These are phyloP conservation scores for Glycine soja DNA, from an alignment of 306 rosid species.

Conservation along the genomic window DNA sequence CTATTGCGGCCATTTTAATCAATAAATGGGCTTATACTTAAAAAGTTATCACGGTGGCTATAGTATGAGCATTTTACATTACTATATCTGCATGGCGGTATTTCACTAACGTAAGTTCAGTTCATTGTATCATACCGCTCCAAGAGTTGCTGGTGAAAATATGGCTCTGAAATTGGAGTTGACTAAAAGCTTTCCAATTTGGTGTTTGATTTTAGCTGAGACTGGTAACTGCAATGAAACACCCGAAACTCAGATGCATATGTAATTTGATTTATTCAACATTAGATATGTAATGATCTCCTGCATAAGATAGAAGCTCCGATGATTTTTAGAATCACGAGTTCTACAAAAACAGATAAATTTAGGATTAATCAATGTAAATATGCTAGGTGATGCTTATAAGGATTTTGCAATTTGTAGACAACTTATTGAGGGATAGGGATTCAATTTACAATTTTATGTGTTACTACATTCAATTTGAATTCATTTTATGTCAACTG, in stretches of 20 bases:
- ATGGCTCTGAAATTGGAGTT: slow-evolving; percentile 63
- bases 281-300: background rate
- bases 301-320: slow-evolving; percentile 30
- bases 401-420: slow-evolving; percentile 17
- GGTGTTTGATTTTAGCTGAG: slow-evolving; percentile 48
- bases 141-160: slow-evolving; percentile 82
- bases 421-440: background rate
- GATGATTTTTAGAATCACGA: slow-evolving; percentile 6
- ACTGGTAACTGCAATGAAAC: slow-evolving; percentile 51
- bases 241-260: background rate
- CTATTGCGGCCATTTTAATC: background rate
- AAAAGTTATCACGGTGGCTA: too few relatives aligned
- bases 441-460: background rate
- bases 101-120: background rate
- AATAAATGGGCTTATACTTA: too few relatives aligned
- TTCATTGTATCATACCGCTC: slow-evolving; percentile 63
- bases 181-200: slow-evolving; percentile 34
- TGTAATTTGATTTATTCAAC: background rate
- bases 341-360: slow-evolving; percentile 2
- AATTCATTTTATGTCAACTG: background rate
- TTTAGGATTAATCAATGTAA: slow-evolving; percentile 9
- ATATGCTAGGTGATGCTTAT: background rate
- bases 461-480: background rate
- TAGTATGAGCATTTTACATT: background rate
- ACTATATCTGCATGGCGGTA: background rate